phyloP scores from a whole-genome alignment of 2,329 filamentous ascomycete genomes.

The Aspergillus proliferans region DNA sequence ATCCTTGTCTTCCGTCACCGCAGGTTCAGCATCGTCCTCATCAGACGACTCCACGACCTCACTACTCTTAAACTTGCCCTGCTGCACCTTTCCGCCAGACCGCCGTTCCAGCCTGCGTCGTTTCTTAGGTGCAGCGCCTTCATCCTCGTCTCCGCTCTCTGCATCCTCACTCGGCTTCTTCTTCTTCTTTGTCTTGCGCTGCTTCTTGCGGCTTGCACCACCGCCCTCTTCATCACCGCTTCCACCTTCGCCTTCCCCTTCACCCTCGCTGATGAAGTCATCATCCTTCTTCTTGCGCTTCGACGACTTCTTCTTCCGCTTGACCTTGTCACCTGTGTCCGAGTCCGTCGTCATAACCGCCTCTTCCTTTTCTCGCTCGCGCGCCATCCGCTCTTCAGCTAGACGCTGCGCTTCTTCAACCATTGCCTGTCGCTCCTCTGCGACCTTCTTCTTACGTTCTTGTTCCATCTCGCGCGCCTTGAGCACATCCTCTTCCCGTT shows the following conservation, averaged over 20 bases:
- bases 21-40: constrained; percentile 15
- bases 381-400: constrained; percentile 64
- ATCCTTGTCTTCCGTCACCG: constrained; percentile 13
- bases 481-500: constrained; percentile 69
- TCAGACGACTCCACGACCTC: constrained; percentile 78
- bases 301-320: constrained; percentile 60
- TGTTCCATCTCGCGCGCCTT: constrained; percentile 62
- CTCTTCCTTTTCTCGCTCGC: constrained; percentile 61
- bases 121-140: constrained; percentile 46
- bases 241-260: constrained; percentile 37
- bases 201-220: not conserved
- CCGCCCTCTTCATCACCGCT: not conserved
- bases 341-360: constrained; percentile 76
- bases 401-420: constrained; percentile 67
- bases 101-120: constrained; percentile 56
- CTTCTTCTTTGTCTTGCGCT: constrained; percentile 16
- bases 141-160: constrained; percentile 25
- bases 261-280: constrained; percentile 28
- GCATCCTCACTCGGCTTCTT: constrained; percentile 25
- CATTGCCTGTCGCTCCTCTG: constrained; percentile 79
- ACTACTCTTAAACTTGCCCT: constrained; percentile 73
- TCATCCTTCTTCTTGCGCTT: constrained; percentile 58
- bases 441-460: constrained; percentile 71
- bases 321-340: constrained; percentile 75
- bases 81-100: constrained; percentile 31